Percentiles rank a stretch among this genome's conserved stretches.
phyloP scores from a whole-genome alignment of 805 yeast species.

The Ogataea corticis region DNA sequence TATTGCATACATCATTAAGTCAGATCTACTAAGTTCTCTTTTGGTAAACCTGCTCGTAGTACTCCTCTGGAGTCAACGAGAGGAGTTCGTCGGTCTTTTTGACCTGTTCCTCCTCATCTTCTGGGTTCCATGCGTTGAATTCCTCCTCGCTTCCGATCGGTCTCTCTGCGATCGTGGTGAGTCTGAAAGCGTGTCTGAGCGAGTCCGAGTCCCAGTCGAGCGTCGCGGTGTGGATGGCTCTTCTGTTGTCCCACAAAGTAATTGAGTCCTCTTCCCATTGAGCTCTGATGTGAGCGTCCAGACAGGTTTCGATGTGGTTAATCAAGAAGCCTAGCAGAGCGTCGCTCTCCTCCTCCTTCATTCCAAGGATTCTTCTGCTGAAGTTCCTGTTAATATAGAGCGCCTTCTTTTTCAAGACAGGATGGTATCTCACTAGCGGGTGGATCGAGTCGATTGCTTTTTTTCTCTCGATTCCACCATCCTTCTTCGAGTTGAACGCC shows the following conservation, averaged over 20 bases:
- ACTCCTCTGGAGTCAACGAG: conserved; percentile 22
- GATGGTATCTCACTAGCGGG: conserved; percentile 72
- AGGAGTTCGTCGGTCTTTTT: conserved; percentile 18
- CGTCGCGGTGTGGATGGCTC: conserved; percentile 66
- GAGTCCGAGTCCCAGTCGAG: conserved; percentile 70
- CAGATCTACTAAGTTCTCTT: not conserved
- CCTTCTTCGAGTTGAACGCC: conserved; percentile 52
- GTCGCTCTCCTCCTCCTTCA: conserved; percentile 72
- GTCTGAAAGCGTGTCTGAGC: conserved; percentile 71
- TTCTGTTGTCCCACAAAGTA: conserved; percentile 79
- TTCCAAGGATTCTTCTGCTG: conserved; percentile 65
- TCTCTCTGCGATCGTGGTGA: conserved; percentile 72
- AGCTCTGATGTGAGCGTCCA: conserved; percentile 69
- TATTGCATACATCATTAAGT: not conserved
- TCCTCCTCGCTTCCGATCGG: conserved; percentile 44
- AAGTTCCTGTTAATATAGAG: conserved; percentile 60
- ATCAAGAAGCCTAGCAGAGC: conserved; percentile 57
- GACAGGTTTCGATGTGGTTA: conserved; percentile 49
- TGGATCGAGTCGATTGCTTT: conserved; percentile 62
- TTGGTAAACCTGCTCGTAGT: conserved; percentile 15
- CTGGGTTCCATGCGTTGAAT: conserved; percentile 34
- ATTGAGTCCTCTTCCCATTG: conserved; percentile 70
- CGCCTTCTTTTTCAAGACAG: conserved; percentile 64
- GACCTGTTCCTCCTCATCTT: conserved; percentile 23
- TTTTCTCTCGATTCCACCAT: conserved; percentile 69